A percentile compares a stretch with the other conserved stretches of the same genome.
Conservation (phyloP, 73 alveolate species). For the Blepharisma stoltei region DNA sequence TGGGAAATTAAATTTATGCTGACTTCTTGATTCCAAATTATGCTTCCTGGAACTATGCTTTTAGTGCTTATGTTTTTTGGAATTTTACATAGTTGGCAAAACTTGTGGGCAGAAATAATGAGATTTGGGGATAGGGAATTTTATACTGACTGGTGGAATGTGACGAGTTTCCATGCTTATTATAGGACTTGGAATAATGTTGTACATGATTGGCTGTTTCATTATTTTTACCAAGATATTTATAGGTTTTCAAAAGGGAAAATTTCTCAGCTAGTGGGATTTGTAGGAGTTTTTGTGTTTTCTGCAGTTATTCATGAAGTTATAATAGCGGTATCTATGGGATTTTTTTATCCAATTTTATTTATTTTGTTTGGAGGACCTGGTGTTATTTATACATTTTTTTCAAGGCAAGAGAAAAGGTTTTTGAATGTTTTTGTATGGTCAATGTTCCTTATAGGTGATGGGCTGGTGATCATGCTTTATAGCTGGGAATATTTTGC, state of each 20-base stretch:
- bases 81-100: conserved; percentile 66
- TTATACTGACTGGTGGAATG: conserved; percentile 74
- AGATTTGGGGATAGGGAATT: conserved; percentile 83
- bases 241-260: conserved; percentile 67
- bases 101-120: conserved; percentile 70
- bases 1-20: neutral
- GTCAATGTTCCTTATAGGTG: conserved; percentile 11
- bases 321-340: conserved; percentile 66
- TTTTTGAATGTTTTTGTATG: conserved; percentile 21
- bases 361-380: conserved; percentile 86
- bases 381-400: conserved; percentile 64
- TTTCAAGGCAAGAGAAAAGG: conserved; percentile 25
- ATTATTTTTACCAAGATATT: conserved; percentile 72
- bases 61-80: conserved; percentile 71
- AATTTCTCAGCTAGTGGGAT: conserved; percentile 37
- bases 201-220: conserved; percentile 78
- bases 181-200: conserved; percentile 79
- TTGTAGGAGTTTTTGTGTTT: conserved; percentile 59
- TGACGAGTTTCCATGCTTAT: conserved; percentile 49
- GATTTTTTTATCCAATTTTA: conserved; percentile 82
- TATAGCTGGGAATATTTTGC: conserved; percentile 33
- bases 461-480: conserved; percentile 18
- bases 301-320: conserved; percentile 82
- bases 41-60: conserved; percentile 72
- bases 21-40: conserved; percentile 32